These are phyloP conservation scores for Williopsis jadinii DNA, from an alignment of 1,139 yeast species.

Conservation along the genomic window DNA sequence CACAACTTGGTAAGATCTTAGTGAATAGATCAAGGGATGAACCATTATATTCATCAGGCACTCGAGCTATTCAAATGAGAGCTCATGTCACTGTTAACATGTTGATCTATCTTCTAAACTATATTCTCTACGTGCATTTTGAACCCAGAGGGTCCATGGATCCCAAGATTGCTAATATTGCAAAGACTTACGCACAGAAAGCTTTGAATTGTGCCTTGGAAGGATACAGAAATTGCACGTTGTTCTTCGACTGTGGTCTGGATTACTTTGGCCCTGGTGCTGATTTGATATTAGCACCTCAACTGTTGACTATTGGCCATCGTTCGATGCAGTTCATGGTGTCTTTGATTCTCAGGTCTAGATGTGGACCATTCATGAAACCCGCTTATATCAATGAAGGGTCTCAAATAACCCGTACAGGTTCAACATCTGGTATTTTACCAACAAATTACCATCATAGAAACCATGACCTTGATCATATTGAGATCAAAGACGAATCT, in stretches of 20 bases:
- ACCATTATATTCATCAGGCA: constrained; percentile 21
- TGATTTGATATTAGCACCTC: constrained; percentile 39
- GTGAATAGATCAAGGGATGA: constrained; percentile 17
- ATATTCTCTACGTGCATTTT: constrained; percentile 37
- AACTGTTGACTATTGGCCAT: constrained; percentile 40
- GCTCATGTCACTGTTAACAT: constrained; percentile 37
- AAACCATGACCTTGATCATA: constrained; percentile 14
- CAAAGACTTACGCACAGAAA: constrained; percentile 32
- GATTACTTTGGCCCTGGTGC: constrained; percentile 32
- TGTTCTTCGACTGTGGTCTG: constrained; percentile 32
- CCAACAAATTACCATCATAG: constrained; percentile 12
- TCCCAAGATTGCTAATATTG: constrained; percentile 25
- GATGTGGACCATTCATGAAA: constrained; percentile 34
- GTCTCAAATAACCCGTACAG: constrained; percentile 14
- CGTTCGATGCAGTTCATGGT: constrained; percentile 45
- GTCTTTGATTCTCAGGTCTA: constrained; percentile 39
- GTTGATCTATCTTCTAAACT: constrained; percentile 38
- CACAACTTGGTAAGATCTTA: constrained; percentile 29
- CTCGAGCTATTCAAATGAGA: constrained; percentile 31
- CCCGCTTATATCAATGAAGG: constrained; percentile 16
- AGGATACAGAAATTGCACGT: constrained; percentile 32
- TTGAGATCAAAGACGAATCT: constrained; percentile 13
- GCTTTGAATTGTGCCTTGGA: constrained; percentile 33
- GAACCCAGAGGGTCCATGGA: constrained; percentile 35
- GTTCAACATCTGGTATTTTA: background rate